Percentiles rank a stretch among this genome's conserved stretches.
Evolutionary conservation across 1,284 basidiomycete genomes (phyloP).

Genomic region (Ustilago trichophora): DNA sequence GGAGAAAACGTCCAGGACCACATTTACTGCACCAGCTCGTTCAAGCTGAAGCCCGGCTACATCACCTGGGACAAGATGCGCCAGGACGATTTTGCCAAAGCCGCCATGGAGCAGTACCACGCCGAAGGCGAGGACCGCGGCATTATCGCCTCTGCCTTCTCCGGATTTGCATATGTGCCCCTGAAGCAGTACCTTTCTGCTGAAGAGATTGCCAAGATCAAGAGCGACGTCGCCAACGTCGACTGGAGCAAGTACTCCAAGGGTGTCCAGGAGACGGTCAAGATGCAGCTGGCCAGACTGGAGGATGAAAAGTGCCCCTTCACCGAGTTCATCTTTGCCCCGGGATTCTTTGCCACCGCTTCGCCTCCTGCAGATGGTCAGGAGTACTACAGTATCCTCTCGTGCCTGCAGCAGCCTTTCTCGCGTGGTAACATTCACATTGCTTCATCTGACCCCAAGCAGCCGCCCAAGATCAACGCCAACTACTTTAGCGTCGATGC

Average conservation of each 20-base stretch:
- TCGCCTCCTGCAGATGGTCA: slow-evolving; percentile 40
- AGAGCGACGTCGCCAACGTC: slow-evolving; percentile 22
- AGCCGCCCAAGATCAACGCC: slow-evolving; percentile 46
- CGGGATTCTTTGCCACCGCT: slow-evolving; percentile 50
- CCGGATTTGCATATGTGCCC: slow-evolving; percentile 50
- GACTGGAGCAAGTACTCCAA: slow-evolving; percentile 41
- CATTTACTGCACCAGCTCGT: slow-evolving; percentile 64
- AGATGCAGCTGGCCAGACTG: slow-evolving; percentile 40
- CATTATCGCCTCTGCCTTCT: slow-evolving; percentile 52
- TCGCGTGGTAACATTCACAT: slow-evolving; percentile 54
- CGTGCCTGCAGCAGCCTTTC: slow-evolving; percentile 52
- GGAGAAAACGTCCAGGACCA: slow-evolving; percentile 72
- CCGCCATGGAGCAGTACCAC: slow-evolving; percentile 51
- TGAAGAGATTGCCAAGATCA: slow-evolving; percentile 43
- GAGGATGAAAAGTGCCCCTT: slow-evolving; percentile 48
- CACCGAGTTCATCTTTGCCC: slow-evolving; percentile 57
- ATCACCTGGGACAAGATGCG: slow-evolving; percentile 58
- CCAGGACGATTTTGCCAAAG: slow-evolving; percentile 51
- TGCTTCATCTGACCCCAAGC: slow-evolving; percentile 16
- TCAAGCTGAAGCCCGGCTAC: slow-evolving; percentile 51
- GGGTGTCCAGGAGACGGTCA: slow-evolving; percentile 45
- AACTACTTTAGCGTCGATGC: slow-evolving; percentile 52
- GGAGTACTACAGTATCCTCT: slow-evolving; percentile 54
- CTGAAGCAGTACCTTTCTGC: slow-evolving; percentile 44
- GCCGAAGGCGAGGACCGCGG: slow-evolving; percentile 43